Conservation (phyloP, 176 grass and related monocot species). For the Bromus sterilis region DNA sequence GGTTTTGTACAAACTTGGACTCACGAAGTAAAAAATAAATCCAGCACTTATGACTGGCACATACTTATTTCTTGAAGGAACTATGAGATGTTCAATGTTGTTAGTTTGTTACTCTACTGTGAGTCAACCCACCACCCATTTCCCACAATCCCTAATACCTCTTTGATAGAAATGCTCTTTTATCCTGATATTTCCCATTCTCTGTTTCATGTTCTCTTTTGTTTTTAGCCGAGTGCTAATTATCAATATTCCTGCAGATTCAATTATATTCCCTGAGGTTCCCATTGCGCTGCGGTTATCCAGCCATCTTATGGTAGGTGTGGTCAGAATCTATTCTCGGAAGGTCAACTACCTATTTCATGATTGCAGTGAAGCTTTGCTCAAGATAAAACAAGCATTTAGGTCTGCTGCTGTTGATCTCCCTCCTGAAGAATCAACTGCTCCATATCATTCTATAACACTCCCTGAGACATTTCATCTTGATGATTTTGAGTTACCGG, state of each 20-base stretch:
- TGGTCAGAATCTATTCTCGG: slow-evolving; percentile 98
- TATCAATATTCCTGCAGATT: slow-evolving; percentile 53
- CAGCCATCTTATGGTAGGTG: slow-evolving; percentile 94
- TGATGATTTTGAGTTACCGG: slow-evolving; percentile 98
- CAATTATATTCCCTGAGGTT: slow-evolving; percentile 96
- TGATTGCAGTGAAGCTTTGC: slow-evolving; percentile 95
- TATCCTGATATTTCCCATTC: neutral
- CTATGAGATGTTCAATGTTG: neutral
- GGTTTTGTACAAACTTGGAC: neutral
- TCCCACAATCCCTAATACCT: neutral
- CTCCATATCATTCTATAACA: slow-evolving; percentile 99
- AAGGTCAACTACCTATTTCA: slow-evolving; percentile 99
- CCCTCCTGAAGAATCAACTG: slow-evolving; percentile 96
- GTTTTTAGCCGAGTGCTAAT: neutral
- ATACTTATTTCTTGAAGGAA: neutral
- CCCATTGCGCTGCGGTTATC: slow-evolving; percentile 97
- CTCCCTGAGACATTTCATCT: slow-evolving; percentile 99
- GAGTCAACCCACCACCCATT: neutral
- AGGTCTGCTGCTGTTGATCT: slow-evolving; percentile 91
- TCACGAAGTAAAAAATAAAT: neutral
- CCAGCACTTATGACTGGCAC: neutral
- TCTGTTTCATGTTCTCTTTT: neutral
- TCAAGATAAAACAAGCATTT: slow-evolving; percentile 99
- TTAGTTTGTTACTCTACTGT: neutral
- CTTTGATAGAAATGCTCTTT: neutral